phyloP scores from a whole-genome alignment of 1,284 basidiomycete genomes.

The Trametes polyzona region DNA sequence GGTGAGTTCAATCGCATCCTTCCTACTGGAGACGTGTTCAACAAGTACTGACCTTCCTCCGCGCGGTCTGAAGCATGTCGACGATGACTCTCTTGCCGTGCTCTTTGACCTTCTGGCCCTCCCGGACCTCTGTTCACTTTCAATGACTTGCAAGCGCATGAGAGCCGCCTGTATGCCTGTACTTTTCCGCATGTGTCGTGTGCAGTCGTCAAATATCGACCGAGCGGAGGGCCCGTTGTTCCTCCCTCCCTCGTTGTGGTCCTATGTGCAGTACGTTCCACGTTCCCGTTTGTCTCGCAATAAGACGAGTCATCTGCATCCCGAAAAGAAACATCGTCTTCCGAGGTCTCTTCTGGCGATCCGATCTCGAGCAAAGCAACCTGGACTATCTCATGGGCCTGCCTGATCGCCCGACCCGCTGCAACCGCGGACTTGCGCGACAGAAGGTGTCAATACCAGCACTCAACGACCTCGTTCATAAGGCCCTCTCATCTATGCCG shows the following conservation, averaged over 20 bases:
- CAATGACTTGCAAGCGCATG: neutral
- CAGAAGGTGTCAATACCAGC: neutral
- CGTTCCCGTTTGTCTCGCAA: no score
- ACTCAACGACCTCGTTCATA: neutral
- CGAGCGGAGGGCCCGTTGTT: neutral
- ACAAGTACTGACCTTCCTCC: no score
- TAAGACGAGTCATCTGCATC: neutral
- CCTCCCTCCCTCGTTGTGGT: conserved; percentile 1
- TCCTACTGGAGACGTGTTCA: no score
- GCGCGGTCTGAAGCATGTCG: no score
- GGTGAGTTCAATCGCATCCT: no score
- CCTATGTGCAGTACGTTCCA: neutral
- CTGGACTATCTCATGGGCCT: neutral
- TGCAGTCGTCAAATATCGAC: neutral
- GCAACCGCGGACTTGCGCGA: neutral
- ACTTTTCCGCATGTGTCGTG: neutral
- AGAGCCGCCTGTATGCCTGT: neutral
- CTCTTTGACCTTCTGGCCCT: no score
- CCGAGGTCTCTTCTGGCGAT: neutral
- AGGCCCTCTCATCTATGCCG: neutral
- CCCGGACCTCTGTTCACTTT: no score
- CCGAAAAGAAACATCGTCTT: neutral
- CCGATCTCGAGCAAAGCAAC: no score
- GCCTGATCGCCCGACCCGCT: no score
- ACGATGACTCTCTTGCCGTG: no score